These are phyloP conservation scores for Auricularia cornea DNA, from an alignment of 768 basidiomycete species.

Conservation along the genomic window DNA sequence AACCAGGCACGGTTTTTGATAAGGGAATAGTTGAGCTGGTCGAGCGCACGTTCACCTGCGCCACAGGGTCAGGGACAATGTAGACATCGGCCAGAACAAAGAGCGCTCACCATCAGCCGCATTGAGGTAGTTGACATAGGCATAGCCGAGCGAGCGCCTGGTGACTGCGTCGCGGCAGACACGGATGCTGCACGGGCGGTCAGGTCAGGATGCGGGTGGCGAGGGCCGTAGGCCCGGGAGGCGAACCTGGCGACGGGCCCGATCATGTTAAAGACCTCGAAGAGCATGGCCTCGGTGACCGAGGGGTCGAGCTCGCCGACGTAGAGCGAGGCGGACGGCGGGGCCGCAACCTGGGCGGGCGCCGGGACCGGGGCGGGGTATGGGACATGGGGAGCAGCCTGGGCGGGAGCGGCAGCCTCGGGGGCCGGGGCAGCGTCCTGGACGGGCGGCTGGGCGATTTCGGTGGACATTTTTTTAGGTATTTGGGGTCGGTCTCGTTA, in stretches of 20 bases:
- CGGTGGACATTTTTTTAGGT: not conserved
- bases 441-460: constrained; percentile 22
- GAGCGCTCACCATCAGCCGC: constrained; percentile 69
- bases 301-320: constrained; percentile 97
- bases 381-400: constrained; percentile 51
- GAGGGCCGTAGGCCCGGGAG: not conserved
- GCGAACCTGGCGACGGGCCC: constrained; percentile 93
- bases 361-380: constrained; percentile 46
- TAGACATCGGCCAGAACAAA: constrained; percentile 1
- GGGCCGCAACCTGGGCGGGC: constrained; percentile 49
- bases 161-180: constrained; percentile 99
- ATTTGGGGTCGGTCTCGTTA: not conserved
- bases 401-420: constrained; percentile 14
- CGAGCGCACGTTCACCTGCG: constrained; percentile 91
- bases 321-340: constrained; percentile 92
- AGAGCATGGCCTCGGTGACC: constrained; percentile 98
- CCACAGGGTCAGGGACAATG: not conserved
- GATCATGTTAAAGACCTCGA: constrained; percentile 99
- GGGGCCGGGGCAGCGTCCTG: constrained; percentile 9
- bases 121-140: constrained; percentile 99
- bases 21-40: constrained; percentile 97
- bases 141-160: constrained; percentile 98
- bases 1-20: constrained; percentile 98
- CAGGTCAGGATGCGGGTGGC: not conserved
- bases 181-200: constrained; percentile 61